Evolutionary conservation across 2,329 filamentous ascomycete genomes (phyloP).

Genomic region (Alternaria tenuissima): DNA sequence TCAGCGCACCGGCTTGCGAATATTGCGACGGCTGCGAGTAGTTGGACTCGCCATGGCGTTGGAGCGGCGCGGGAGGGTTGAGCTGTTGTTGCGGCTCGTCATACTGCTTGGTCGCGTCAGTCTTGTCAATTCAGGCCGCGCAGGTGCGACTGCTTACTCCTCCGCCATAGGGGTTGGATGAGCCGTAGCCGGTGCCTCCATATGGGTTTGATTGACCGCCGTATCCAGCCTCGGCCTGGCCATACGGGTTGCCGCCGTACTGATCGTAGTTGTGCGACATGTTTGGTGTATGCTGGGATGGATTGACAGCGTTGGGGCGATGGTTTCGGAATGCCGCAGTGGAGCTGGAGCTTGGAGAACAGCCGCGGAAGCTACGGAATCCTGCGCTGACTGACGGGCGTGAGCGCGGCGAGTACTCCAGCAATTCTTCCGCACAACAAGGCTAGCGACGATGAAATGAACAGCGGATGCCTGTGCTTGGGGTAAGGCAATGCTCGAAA

Average conservation of each 20-base stretch:
- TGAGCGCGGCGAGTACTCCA: neutral
- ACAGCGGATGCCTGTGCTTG: neutral
- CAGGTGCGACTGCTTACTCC: conserved; percentile 29
- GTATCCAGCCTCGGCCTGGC: conserved; percentile 16
- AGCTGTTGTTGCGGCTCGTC: conserved; percentile 33
- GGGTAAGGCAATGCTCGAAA: neutral
- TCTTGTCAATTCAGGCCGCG: conserved; percentile 15
- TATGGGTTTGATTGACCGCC: conserved; percentile 48
- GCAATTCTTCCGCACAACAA: conserved; percentile 8
- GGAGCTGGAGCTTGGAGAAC: conserved; percentile 30
- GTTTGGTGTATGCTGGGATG: conserved; percentile 19
- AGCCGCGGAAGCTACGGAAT: conserved; percentile 41
- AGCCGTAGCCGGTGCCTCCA: conserved; percentile 44
- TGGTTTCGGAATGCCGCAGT: conserved; percentile 31
- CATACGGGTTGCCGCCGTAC: conserved; percentile 41
- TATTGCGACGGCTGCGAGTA: conserved; percentile 52
- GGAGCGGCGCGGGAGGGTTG: conserved; percentile 40
- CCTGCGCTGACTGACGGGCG: conserved; percentile 22
- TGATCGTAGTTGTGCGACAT: conserved; percentile 61
- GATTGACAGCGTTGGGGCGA: conserved; percentile 14
- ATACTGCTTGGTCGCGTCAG: conserved; percentile 26
- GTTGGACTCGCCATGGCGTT: conserved; percentile 46
- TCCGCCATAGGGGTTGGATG: conserved; percentile 43
- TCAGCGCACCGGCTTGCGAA: conserved; percentile 27
- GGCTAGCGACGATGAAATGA: conserved; percentile 14